These are phyloP conservation scores for Mycoemilia scoparia DNA, from an alignment of 192 early-diverging fungal species.

Conservation along the genomic window DNA sequence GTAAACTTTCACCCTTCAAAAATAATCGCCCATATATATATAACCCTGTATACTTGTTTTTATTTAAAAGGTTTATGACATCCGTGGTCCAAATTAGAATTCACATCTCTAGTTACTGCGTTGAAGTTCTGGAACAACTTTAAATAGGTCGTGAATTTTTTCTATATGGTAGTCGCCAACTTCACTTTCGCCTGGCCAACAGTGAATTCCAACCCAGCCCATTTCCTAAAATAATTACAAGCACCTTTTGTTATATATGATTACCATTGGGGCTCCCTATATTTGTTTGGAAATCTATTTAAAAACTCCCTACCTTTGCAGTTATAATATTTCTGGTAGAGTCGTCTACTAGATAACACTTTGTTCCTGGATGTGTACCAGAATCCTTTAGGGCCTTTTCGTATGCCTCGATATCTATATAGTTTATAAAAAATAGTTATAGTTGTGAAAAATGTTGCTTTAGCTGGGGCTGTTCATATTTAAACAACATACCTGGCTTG, in stretches of 20 bases:
- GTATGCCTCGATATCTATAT: conserved; percentile 21
- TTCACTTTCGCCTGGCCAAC: conserved; percentile 13
- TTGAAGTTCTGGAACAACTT: conserved; percentile 40
- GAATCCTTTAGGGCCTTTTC: conserved; percentile 48
- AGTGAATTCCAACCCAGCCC: conserved; percentile 31
- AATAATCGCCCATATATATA: too few relatives aligned
- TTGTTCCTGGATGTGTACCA: conserved; percentile 28
- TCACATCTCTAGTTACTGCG: too few relatives aligned
- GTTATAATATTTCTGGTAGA: conserved; percentile 41
- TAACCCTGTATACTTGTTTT: too few relatives aligned
- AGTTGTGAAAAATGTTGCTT: background rate
- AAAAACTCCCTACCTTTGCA: conserved; percentile 30
- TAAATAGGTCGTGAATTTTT: conserved; percentile 39
- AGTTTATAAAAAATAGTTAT: background rate
- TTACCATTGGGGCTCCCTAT: background rate
- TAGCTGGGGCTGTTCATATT: background rate
- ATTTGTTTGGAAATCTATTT: background rate
- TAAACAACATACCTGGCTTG: conserved; percentile 37
- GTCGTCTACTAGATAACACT: conserved; percentile 67
- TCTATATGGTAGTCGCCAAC: conserved; percentile 39
- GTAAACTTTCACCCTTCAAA: too few relatives aligned
- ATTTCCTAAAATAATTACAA: conserved; percentile 4
- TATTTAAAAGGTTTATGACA: too few relatives aligned
- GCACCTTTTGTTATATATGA: background rate
- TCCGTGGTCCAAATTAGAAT: too few relatives aligned